Percentiles rank a stretch among this genome's conserved stretches.
These are phyloP conservation scores for Penicillium sp. DNA, from an alignment of 2,329 filamentous ascomycete genomes.

Conservation along the genomic window DNA sequence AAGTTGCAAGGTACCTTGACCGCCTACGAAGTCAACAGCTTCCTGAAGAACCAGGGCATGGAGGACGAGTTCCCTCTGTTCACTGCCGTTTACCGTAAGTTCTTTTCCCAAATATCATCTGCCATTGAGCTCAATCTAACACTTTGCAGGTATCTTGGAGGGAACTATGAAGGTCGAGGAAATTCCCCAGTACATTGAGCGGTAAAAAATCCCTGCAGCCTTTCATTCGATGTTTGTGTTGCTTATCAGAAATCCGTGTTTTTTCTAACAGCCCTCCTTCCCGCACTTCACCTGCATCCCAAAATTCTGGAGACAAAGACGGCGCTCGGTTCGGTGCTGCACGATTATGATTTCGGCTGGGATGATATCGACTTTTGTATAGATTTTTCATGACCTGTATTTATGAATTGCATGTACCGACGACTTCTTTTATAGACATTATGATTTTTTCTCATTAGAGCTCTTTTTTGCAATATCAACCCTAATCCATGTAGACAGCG, in stretches of 20 bases:
- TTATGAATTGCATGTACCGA: conserved; percentile 9
- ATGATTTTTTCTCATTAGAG: neutral
- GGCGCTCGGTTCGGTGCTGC: conserved; percentile 17
- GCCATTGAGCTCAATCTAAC: conserved; percentile 21
- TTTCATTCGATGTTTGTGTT: conserved; percentile 15
- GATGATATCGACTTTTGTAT: conserved; percentile 12
- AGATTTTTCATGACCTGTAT: conserved; percentile 25
- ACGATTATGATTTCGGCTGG: conserved; percentile 19
- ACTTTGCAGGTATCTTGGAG: conserved; percentile 65
- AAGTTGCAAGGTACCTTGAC: conserved; percentile 94
- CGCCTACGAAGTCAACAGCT: conserved; percentile 85
- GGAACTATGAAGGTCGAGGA: conserved; percentile 76
- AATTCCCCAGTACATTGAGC: conserved; percentile 69
- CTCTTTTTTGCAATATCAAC: too few species aligned
- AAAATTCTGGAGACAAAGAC: conserved; percentile 16
- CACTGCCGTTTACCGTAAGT: conserved; percentile 73
- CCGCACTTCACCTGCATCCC: conserved; percentile 15
- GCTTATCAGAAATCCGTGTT: conserved; percentile 23
- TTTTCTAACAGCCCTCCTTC: conserved; percentile 20
- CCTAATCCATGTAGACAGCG: too few species aligned
- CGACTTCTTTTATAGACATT: conserved; percentile 3
- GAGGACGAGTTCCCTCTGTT: conserved; percentile 90
- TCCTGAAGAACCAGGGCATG: conserved; percentile 74
- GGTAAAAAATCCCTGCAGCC: conserved; percentile 30
- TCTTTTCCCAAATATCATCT: conserved; percentile 4